Evolutionary conservation across 768 basidiomycete species (phyloP), one percentile per base, ranked within the genome.

Genomic region (Pleurotus ostreatus): DNA sequence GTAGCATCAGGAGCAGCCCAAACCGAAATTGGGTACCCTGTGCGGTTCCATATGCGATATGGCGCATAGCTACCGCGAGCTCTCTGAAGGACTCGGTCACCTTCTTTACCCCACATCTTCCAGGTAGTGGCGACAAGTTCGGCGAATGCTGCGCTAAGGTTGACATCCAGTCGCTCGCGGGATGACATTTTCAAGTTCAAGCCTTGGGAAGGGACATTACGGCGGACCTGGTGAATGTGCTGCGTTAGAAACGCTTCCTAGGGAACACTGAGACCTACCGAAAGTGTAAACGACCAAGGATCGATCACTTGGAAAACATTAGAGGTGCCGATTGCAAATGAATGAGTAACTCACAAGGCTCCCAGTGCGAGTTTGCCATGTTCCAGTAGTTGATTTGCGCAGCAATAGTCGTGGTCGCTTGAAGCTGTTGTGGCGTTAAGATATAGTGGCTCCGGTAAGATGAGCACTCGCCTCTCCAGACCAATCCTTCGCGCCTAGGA

Each of bases 281-380:
- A 78, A 46, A 89, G 67, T 8, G 86, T 85, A 61, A 97, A 89
- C 15, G 85, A 88, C 95, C 96, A 99, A 2, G 97, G 97, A 66
- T 99, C 97, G 59, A 96, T 92, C 54, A 99, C 89, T 92, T 46
- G 13, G 13, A 20, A 40, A 43, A 48, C 49, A 34, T 57, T n/a
- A 57, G 60, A 9, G 53, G n/a, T 3, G 16, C 8, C 56, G 48
- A 34, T 11, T 6, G 18, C 25, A 16, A 38, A n/a, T 41, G 54
- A 30, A 30, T 20, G 47, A 4, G 11, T 26, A 1, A 71, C 86
- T 60, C 65, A 90, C 89, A 68, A 26, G 97, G 96, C 70, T 98
- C 97, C 94, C 97, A 99, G 65, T 98, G 94, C 47, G 97, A 98
- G 66, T 97, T 98, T 20, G 88, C 86, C 49, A 98, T 71, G 69